phyloP scores from a whole-genome alignment of 2,329 filamentous ascomycete species.

The Trichoderma hamatum region DNA sequence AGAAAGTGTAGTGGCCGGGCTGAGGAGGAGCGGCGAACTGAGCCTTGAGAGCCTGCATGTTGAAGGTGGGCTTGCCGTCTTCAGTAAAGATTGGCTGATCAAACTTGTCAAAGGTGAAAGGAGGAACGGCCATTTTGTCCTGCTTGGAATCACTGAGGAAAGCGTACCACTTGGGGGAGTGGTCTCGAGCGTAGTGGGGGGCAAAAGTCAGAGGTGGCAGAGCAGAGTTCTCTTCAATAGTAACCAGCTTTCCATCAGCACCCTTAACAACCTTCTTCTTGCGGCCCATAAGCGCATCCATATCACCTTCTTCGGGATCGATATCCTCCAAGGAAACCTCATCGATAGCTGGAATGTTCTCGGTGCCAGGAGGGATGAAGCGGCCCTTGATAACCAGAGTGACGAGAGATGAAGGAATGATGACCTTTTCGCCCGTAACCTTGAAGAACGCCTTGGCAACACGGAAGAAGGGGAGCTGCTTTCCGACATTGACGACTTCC shows the following conservation, averaged over 20 bases:
- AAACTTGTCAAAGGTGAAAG: conserved; percentile 92
- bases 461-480: conserved; percentile 79
- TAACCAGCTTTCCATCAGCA: conserved; percentile 58
- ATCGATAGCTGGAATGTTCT: conserved; percentile 72
- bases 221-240: conserved; percentile 64
- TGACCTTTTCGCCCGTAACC: conserved; percentile 89
- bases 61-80: conserved; percentile 84
- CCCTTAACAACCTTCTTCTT: conserved; percentile 70
- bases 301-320: conserved; percentile 89
- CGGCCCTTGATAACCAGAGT: conserved; percentile 94
- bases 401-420: conserved; percentile 90
- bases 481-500: conserved; percentile 73
- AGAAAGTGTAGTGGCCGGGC: conserved; percentile 89
- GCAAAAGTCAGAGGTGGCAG: conserved; percentile 86
- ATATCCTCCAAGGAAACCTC: conserved; percentile 84
- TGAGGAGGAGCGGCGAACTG: conserved; percentile 95
- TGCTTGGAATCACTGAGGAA: conserved; percentile 94
- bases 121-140: conserved; percentile 93
- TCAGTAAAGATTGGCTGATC: conserved; percentile 84
- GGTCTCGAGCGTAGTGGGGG: conserved; percentile 86
- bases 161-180: conserved; percentile 89
- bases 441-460: conserved; percentile 98
- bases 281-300: conserved; percentile 80
- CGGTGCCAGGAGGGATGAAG: conserved; percentile 83
- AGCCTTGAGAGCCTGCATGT: conserved; percentile 94